Conservation (phyloP, 495 filamentous ascomycete species). For the Pyronema domesticum region DNA sequence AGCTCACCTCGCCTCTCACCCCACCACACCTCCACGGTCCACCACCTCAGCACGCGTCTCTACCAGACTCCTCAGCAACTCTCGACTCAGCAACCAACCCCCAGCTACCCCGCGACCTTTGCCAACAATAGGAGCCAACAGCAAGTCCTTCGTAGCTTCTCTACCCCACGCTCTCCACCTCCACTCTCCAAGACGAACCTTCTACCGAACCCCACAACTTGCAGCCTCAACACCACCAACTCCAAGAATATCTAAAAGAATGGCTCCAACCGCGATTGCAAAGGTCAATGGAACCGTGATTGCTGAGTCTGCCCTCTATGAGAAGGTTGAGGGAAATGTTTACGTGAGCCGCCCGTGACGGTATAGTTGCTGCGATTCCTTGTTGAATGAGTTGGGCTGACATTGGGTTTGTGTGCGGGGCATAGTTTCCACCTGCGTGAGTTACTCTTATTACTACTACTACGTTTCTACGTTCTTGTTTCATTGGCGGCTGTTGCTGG, state of each 20-base stretch:
- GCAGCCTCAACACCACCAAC: neutral
- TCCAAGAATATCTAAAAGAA: slow-evolving; percentile 1
- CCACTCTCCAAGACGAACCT: no score
- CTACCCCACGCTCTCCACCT: no score
- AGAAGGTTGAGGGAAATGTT: slow-evolving; percentile 54
- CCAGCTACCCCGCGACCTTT: no score
- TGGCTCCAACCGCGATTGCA: slow-evolving; percentile 33
- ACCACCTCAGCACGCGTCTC: no score
- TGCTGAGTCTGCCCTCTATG: slow-evolving; percentile 43
- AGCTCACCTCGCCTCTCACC: no score
- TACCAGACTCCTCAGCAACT: no score
- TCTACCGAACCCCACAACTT: no score
- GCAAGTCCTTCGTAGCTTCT: no score
- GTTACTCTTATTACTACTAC: slow-evolving; percentile 1
- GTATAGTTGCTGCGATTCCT: neutral
- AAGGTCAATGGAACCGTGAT: slow-evolving; percentile 39
- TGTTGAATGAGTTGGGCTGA: neutral
- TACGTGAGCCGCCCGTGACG: slow-evolving; percentile 33
- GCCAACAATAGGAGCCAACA: no score
- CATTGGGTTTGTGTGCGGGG: neutral
- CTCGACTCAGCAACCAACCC: no score
- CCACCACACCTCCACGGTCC: no score
- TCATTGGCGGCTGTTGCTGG: neutral
- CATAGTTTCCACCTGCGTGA: slow-evolving; percentile 21
- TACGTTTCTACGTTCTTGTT: no score